Evolutionary conservation across 768 basidiomycete species (phyloP), one percentile per base, ranked within the genome.

Genomic region (Kwoniella dendrophila): DNA sequence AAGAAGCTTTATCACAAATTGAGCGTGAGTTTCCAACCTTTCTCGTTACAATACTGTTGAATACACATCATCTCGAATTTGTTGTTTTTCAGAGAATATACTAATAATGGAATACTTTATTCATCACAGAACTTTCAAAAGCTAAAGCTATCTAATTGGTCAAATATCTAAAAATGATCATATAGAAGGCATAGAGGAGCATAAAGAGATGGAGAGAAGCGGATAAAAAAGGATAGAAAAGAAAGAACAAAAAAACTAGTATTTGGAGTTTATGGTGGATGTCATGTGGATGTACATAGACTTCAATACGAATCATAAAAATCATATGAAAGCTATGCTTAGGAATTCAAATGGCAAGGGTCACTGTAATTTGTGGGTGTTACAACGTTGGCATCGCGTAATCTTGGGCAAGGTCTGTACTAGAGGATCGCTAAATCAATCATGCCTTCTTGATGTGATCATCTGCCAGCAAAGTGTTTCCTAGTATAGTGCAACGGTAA

Each of bases 1-100:
- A 97, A 71, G 89, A 92, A 81, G 91, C 95, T 62, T 84, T 98
- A 59, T 82, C 85, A 56, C 92, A 97, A 81, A 86, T 99, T 68
- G 95, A 98, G 82, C 87, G 94, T 97, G 76, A 81, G 94, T 89
- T 2, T 27, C 41, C 34, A n/a, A n/a, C n/a, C n/a, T n/a, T n/a
- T n/a, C n/a, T n/a, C n/a, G n/a, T n/a, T n/a, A n/a, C n/a, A n/a
- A n/a, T n/a, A n/a, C n/a, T n/a, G n/a, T n/a, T n/a, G n/a, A n/a
- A n/a, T n/a, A n/a, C n/a, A n/a, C n/a, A n/a, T n/a, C n/a, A n/a
- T n/a, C n/a, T n/a, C n/a, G n/a, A n/a, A n/a, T n/a, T n/a, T n/a
- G n/a, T n/a, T n/a, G n/a, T n/a, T n/a, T n/a, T n/a, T n/a, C n/a
- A n/a, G n/a, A n/a, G n/a, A n/a, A n/a, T n/a, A n/a, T n/a, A n/a